Evolutionary conservation across 2,329 filamentous ascomycete genomes (phyloP).

Genomic region (Chalaropsis ovoidea): DNA sequence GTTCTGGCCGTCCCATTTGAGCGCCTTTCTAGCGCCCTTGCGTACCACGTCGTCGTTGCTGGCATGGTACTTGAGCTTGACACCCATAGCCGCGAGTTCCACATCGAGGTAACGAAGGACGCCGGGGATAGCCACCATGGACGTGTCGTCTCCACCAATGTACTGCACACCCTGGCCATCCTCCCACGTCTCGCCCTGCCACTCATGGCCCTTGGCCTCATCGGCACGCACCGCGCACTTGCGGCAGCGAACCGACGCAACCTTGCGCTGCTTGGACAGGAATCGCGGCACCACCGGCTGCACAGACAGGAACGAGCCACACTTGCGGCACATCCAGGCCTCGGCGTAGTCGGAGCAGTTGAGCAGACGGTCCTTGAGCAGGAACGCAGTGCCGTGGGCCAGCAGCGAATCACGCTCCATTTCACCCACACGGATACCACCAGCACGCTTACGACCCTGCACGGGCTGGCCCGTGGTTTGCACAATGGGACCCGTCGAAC

Average conservation of each 20-base stretch:
- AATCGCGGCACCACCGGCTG: conserved; percentile 65
- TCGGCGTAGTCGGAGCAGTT: conserved; percentile 93
- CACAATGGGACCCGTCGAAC: conserved; percentile 88
- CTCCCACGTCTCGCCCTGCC: conserved; percentile 75
- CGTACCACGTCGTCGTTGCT: conserved; percentile 55
- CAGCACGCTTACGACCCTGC: conserved; percentile 90
- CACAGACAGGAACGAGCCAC: conserved; percentile 82
- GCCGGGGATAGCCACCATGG: conserved; percentile 82
- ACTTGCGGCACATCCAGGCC: conserved; percentile 79
- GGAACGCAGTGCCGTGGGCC: conserved; percentile 87
- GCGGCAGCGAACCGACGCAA: conserved; percentile 65
- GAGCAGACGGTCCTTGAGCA: conserved; percentile 88
- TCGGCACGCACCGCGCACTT: conserved; percentile 59
- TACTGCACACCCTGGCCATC: conserved; percentile 77
- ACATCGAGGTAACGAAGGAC: conserved; percentile 90
- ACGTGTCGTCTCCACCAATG: conserved; percentile 82
- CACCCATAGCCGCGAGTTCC: conserved; percentile 90
- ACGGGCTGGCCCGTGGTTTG: conserved; percentile 88
- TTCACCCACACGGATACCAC: conserved; percentile 97
- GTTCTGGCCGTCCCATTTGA: conserved; percentile 28
- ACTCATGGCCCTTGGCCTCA: conserved; percentile 45
- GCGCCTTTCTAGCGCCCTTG: conserved; percentile 41
- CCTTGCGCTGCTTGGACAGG: conserved; percentile 52
- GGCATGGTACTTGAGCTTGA: conserved; percentile 75
- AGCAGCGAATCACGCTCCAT: conserved; percentile 96